These are phyloP conservation scores for Cornus kousa DNA, from an alignment of 148 eudicot genomes.

Conservation along the genomic window DNA sequence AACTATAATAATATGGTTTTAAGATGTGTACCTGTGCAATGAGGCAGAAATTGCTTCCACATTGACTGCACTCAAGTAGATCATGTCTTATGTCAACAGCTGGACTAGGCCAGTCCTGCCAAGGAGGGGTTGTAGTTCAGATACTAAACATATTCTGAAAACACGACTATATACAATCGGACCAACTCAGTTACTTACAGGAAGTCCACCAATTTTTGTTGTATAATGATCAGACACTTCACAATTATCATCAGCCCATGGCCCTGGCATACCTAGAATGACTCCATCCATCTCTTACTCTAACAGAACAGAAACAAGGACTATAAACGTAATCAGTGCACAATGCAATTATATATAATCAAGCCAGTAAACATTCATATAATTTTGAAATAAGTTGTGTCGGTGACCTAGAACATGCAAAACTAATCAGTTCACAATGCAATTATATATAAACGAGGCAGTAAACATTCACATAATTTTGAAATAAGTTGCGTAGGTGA, in stretches of 20 bases:
- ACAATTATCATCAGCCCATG: constrained; percentile 71
- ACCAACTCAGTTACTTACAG: constrained; percentile 50
- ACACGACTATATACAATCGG: neutral
- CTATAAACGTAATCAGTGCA: neutral
- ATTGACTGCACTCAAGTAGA: constrained; percentile 50
- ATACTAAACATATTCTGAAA: neutral
- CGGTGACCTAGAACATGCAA: neutral
- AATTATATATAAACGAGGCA: neutral
- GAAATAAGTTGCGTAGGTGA: neutral
- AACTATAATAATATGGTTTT: neutral
- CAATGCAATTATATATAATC: neutral
- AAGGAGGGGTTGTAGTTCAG: constrained; percentile 11
- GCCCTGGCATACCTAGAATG: constrained; percentile 78
- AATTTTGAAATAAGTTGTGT: neutral
- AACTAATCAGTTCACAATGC: neutral
- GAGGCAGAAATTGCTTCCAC: constrained; percentile 53
- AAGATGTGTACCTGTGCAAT: constrained; percentile 62
- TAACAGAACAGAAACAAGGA: constrained; percentile 5
- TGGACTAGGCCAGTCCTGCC: constrained; percentile 79
- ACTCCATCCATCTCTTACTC: constrained; percentile 47
- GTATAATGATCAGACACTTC: constrained; percentile 84
- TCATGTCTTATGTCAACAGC: constrained; percentile 26
- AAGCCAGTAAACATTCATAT: neutral
- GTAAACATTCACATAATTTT: neutral
- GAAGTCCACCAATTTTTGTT: constrained; percentile 78